Evolutionary conservation across 2,329 filamentous ascomycete genomes (phyloP), one percentile per base, ranked within the genome.

Genomic region (Ophiostoma angusticollis): DNA sequence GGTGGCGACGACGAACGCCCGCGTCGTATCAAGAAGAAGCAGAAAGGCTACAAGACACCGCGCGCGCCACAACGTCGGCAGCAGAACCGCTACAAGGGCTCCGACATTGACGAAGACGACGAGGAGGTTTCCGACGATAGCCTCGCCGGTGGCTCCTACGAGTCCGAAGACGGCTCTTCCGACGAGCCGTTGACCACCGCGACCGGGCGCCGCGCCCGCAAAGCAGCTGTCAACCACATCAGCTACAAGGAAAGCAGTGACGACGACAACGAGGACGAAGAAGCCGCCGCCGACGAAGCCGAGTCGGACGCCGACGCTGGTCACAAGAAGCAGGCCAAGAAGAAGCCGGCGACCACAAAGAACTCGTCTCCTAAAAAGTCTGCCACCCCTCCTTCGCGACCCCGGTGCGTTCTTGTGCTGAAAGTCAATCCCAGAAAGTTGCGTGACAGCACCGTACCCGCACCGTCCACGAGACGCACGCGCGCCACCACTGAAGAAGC

Each of bases 31-130:
- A 56, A 54, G 44, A 64, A 62, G 46, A 56, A 60, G 47, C 56
- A 56, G 22, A 59, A 57, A 38, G 50, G 54, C 27, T 37, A 45
- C 28, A 58, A 52, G 30, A 5, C 16, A 5, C 22, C 32, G 9
- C 37, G 39, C 7, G 16, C 36, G 4, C 38, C 49, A 8, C 42
- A 52, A 38, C 46, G 49, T 9, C 36, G 39, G 49, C 41, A 51
- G 50, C 51, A 52, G 28, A 55, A 53, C 37, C 62, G 56, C 45
- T 79, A 80, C 47, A 53, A 59, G 37, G 75, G 72, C 9, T 78
- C 74, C 2, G 75, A 79, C 46, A 74, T 79, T 36, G 71, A 74
- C 5, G 72, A 74, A 19, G 72, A 74, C 39, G 70, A 74, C 39
- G 69, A 74, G 5, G 64, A 70, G 23, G 49, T 70, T 19, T 69